Evolutionary conservation across 2,329 filamentous ascomycete species (phyloP).

Genomic region (Bisporella sp.): DNA sequence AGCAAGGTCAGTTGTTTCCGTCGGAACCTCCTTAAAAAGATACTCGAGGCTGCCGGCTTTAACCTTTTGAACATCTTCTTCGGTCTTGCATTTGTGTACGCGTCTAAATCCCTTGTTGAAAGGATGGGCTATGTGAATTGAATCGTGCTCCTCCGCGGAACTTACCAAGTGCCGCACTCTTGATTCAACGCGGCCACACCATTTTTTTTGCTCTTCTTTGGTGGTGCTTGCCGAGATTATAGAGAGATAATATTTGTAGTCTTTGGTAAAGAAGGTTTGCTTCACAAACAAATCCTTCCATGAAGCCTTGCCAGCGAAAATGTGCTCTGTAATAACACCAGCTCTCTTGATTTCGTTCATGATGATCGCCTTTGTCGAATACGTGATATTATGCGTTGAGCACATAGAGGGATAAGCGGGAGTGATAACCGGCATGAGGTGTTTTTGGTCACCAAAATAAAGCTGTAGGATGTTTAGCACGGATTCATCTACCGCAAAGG

Average conservation of each 20-base stretch:
- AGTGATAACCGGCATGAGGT: conserved; percentile 97
- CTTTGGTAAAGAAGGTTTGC: conserved; percentile 87
- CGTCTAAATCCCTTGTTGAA: conserved; percentile 93
- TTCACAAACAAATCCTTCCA: conserved; percentile 89
- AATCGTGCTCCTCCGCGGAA: conserved; percentile 71
- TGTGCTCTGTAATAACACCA: conserved; percentile 68
- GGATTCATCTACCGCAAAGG: conserved; percentile 8
- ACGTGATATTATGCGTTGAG: conserved; percentile 87
- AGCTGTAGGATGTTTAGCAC: conserved; percentile 15
- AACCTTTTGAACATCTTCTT: conserved; percentile 54
- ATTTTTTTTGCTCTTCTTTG: conserved; percentile 77
- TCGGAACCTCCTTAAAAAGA: conserved; percentile 36
- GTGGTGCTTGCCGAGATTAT: conserved; percentile 77
- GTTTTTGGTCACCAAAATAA: conserved; percentile 55
- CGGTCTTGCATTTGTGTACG: conserved; percentile 60
- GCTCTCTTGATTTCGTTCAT: conserved; percentile 75
- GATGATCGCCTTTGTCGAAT: conserved; percentile 79
- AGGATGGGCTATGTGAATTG: conserved; percentile 77
- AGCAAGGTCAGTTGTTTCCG: conserved; percentile 27
- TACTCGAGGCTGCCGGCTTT: conserved; percentile 55
- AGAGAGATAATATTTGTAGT: conserved; percentile 93
- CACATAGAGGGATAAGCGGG: conserved; percentile 98
- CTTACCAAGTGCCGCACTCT: conserved; percentile 82
- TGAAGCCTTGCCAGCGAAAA: conserved; percentile 65
- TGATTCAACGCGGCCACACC: conserved; percentile 90